Evolutionary conservation across 257 asterid species (phyloP), one percentile per base, ranked within the genome.

Genomic region (Ophiorrhiza pumila): DNA sequence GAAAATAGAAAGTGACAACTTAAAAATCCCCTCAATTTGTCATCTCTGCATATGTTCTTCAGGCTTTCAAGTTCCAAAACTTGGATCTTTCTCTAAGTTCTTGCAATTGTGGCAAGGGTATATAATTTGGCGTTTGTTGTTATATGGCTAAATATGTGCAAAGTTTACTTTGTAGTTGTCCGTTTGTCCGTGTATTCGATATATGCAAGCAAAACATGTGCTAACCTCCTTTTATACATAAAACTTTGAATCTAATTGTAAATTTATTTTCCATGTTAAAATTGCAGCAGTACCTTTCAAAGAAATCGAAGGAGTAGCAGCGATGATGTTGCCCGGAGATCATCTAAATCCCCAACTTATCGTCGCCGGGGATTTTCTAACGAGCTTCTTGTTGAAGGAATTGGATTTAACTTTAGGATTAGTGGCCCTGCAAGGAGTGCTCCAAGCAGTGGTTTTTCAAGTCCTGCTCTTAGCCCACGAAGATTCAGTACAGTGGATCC

Each of bases 391-490:
- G 67, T 79, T 22, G 89, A 85, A 79, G 80, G 83, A 20, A 46
- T 82, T 59, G 72, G 80, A 52, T 58, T 75, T 18, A 77, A 80
- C 56, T 81, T 84, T 60, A 74, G 80, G 61, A 71, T 75, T 42
- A 74, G 79, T 23, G 78, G 82, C 68, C 91, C 95, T 22, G 76
- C 83, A 8, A 76, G 85, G 78, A 92, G 98, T 79, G 97, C 98
- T 74, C 98, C 98, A 0, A 70, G 82, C 71, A 92, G 90, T 58
- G 90, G 88, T 64, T 84, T 62, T 74, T 86, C 92, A 2, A 92
- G 96, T 73, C 98, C 98, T 11, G 65, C 77, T 14, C 85, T n/a
- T 18, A 92, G 97, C 84, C 91, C 96, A 2, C 79, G 80, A 74
- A 87, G 87, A 81, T 85, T 80, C 67, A 80, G 82, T 52, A 85